A percentile compares a stretch with the other conserved stretches of the same genome.
Evolutionary conservation across 441 rosid genomes (phyloP).

Genomic region (Populus trichocarpa): DNA sequence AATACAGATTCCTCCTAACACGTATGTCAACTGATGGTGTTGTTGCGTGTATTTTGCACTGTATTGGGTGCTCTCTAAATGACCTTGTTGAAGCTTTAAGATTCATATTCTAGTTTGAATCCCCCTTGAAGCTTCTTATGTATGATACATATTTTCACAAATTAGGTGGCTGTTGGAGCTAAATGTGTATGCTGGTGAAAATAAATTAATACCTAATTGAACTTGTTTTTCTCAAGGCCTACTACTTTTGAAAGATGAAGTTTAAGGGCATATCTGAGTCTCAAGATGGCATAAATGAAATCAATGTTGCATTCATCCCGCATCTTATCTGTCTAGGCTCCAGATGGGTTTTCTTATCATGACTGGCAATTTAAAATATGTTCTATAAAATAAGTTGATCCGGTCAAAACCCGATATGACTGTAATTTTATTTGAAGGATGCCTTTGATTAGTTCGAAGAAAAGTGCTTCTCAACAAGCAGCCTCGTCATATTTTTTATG

Average conservation of each 20-base stretch:
- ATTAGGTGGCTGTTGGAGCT: no score
- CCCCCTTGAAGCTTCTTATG: slow-evolving; percentile 8
- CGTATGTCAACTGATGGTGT: not conserved
- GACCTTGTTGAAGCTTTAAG: slow-evolving; percentile 14
- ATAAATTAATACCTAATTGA: not conserved
- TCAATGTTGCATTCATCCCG: not conserved
- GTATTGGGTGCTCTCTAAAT: slow-evolving; percentile 8
- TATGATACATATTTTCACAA: not conserved
- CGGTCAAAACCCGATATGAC: not conserved
- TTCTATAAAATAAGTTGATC: not conserved
- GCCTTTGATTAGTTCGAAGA: not conserved
- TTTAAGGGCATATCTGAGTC: not conserved
- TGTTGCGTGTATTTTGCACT: not conserved
- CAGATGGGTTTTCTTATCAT: slow-evolving; percentile 2
- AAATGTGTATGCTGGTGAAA: not conserved
- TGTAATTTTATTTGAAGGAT: not conserved
- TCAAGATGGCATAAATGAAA: not conserved
- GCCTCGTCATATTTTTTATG: slow-evolving; percentile 1
- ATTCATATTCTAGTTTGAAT: slow-evolving; percentile 3
- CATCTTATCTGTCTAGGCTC: not conserved
- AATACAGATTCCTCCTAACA: slow-evolving; percentile 9
- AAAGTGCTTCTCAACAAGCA: not conserved
- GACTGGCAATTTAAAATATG: slow-evolving; percentile 9
- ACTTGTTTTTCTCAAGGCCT: not conserved
- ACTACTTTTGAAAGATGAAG: not conserved